phyloP scores from a whole-genome alignment of 257 asterid genomes.

The Datura wrightii region DNA sequence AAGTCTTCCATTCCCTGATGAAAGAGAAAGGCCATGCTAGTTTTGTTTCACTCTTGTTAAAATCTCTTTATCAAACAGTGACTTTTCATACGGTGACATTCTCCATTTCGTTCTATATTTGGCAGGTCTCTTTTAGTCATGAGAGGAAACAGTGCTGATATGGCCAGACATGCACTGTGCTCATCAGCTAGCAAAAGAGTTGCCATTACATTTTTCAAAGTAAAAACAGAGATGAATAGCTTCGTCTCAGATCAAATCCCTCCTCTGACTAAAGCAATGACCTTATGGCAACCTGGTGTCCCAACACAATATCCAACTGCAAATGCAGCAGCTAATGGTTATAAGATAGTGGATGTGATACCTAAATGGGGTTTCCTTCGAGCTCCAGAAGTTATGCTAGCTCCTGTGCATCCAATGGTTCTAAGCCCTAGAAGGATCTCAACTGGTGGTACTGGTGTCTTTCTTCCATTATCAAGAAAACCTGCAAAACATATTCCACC shows the following conservation, averaged over 20 bases:
- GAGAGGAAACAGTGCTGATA: slow-evolving; percentile 93
- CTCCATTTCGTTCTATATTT: slow-evolving; percentile 16
- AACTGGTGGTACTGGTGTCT: slow-evolving; percentile 33
- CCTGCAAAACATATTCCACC: slow-evolving; percentile 34
- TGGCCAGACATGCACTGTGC: slow-evolving; percentile 92
- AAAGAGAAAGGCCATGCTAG: neutral
- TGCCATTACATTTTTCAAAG: slow-evolving; percentile 79
- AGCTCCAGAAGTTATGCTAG: slow-evolving; percentile 59
- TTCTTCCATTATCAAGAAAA: slow-evolving; percentile 30
- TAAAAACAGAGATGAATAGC: slow-evolving; percentile 56
- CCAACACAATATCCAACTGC: slow-evolving; percentile 54
- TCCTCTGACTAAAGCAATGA: slow-evolving; percentile 55
- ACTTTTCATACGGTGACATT: neutral
- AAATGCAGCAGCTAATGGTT: slow-evolving; percentile 36
- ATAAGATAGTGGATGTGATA: slow-evolving; percentile 41
- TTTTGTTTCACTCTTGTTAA: neutral
- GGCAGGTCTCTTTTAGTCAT: slow-evolving; percentile 85
- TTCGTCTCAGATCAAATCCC: slow-evolving; percentile 37
- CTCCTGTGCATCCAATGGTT: slow-evolving; percentile 26
- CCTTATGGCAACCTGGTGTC: slow-evolving; percentile 79
- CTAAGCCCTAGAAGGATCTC: slow-evolving; percentile 28
- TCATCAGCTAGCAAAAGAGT: slow-evolving; percentile 82
- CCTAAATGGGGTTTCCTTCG: slow-evolving; percentile 54
- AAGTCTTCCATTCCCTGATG: neutral
- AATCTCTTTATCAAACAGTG: neutral